Evolutionary conservation across 179 eudicot species (phyloP), one percentile per base, ranked within the genome.

Genomic region (Corrigiola litoralis): DNA sequence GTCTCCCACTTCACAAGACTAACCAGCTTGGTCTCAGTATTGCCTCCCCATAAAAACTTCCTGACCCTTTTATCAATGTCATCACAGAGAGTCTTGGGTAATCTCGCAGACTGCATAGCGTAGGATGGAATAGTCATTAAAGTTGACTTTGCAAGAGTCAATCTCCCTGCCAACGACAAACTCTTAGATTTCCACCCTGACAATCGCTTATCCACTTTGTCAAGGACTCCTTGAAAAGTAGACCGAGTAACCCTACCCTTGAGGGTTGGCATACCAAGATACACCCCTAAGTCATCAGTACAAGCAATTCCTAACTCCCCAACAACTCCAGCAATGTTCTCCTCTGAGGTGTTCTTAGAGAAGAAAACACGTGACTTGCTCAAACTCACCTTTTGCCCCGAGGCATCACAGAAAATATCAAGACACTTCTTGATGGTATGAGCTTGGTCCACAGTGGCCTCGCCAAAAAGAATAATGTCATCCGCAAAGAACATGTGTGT

Each of bases 21-120:
- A 4, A 40, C n/a, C 6, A 9, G 28, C 1, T 10, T 2, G 0
- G 17, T 28, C 0, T 54, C 53, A 0, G 4, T 2, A 6, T 1
- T 6, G 2, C 38, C 21, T 2, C 64, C 63, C 71, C 63, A 67
- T 0, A 67, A 18, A 12, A 67, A 67, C 4, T 31, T 46, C 12
- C 64, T 20, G 1, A 20, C 11, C 12, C 4, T 32, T 12, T 24
- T 32, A 46, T 67, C 64, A 1, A 67, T 21, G 1, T 28, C 66
- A 27, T 61, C 54, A 4, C 69, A 62, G 1, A 24, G n/a, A 0
- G 53, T 1, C 1, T 5, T n/a, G 0, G 53, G 66, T 0, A 61
- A 1, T 4, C 17, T 44, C 1, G 66, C 17, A 1, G 44, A 10
- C 13, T 62, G 55, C 55, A 62, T 62, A 2, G 32, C 31, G 21